Base-by-base conservation (phyloP, 805 yeast species). In the Teunomyces funiuensis region DNA sequence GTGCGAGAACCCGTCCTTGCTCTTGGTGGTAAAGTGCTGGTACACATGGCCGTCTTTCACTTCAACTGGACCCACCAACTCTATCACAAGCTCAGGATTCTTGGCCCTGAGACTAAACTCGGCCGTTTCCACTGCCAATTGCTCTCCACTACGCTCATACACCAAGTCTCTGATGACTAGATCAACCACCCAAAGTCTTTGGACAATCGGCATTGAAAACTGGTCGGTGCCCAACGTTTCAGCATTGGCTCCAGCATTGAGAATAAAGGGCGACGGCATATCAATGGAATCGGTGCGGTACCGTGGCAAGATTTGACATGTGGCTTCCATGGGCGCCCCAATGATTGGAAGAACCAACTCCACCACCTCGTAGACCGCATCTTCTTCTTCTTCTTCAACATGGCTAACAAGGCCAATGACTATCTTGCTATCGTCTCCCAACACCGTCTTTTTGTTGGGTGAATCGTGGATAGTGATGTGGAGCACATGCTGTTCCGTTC, bases 1-100 rank as follows among this genome's bases (percentile, higher is more conserved):
- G 43, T 69, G 71, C 0, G 69, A 56, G 25, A 60, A 61, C 11
- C 69, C 71, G 45, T 63, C 69, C 33, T 55, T 61, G 33, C 73
- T 65, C 19, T 54, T 52, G 2, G 78, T 70, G 26, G 55, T 46
- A 44, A 71, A 68, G 10, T 46, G 37, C 27, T 63, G 60, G 22
- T 27, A 17, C 4, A 42, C 27, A 3, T 8, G 11, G 14, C 6
- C 16, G 4, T 39, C 40, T 4, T 15, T 18, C 25, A 29, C 18
- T 16, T 34, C 33, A 7, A 40, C 14, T 14, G 36, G 42, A 2
- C 41, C 52, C 1, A 46, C 31, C 30, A 42, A 20, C 5, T 57
- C 57, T 0, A 64, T 44, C 3, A 49, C 19, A n/a, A 67, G 39
- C 20, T 62, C 71, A 1, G 57, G 49, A 30, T 56, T 62, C 25